Evolutionary conservation across 1,284 basidiomycete genomes (phyloP), one percentile per base, ranked within the genome.

Genomic region (Tilletia walkeri): DNA sequence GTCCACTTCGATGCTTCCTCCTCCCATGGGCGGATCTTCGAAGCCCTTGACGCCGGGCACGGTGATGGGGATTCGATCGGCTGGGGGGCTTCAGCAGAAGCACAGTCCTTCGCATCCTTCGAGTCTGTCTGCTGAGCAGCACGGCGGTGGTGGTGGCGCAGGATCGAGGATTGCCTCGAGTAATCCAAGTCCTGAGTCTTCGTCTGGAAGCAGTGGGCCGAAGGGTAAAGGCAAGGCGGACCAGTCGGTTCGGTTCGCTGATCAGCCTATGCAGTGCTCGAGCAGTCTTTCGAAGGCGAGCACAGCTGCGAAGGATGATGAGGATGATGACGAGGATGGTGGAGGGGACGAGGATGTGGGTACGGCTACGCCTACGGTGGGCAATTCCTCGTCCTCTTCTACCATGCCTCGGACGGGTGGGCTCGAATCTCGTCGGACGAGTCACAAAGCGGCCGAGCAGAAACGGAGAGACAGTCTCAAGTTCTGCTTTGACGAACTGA

Each of bases 391-490:
- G 80, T 67, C 79, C 69, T 56, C 70, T 10, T 68, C 75, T 66
- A 30, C 24, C 24, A 30, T 30, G 24, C 76, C 76, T 14, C 59
- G 59, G 73, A 76, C 24, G 34, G 70, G 67, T 30, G 78, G 77
- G 0, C 67, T 82, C 16, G 85, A 85, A 63, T 82, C 88, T n/a
- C 89, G 91, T 70, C 93, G 94, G 81, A 92, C 92, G 0, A 95
- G 94, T 0, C 95, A 99, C 85, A 98, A 98, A 85, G 93, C 91
- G 0, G 95, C 95, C 0, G 95, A 99, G 84, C 95, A 99, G 84
- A 95, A 96, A 83, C 90, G 95, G 24, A 89, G 95, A 3, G 95
- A 99, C 84, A 93, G 91, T 49, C 89, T 99, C 76, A 99, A 99
- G 85, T 90, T 91, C 10, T 94, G 93, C 18, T 99, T 95, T 82